Evolutionary conservation across 495 filamentous ascomycete species (phyloP).

Genomic region (Podospora bellae-mahoneyi): DNA sequence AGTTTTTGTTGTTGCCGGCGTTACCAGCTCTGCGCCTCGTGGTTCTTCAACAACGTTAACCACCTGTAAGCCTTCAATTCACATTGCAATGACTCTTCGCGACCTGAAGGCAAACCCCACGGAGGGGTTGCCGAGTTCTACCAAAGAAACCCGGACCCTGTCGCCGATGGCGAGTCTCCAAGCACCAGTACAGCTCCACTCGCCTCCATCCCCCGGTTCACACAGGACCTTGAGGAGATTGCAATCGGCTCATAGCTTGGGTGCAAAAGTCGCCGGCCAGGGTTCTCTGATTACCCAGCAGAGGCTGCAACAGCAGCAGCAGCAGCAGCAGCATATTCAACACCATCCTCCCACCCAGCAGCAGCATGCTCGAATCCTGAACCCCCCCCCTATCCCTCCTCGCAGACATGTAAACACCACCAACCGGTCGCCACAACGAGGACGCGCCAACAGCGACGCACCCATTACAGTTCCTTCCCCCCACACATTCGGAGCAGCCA

Average conservation of each 20-base stretch:
- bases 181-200: conserved; percentile 31
- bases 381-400: conserved; percentile 17
- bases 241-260: conserved; percentile 56
- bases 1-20: background rate
- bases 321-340: conserved; percentile 22
- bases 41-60: background rate
- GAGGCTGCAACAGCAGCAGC: conserved; percentile 35
- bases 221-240: conserved; percentile 53
- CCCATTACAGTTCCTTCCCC: conserved; percentile 26
- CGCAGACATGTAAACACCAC: conserved; percentile 36
- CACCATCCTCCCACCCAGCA: conserved; percentile 23
- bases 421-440: conserved; percentile 54
- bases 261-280: conserved; percentile 38
- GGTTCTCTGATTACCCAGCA: conserved; percentile 56
- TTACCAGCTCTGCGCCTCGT: background rate
- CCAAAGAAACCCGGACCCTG: conserved; percentile 31
- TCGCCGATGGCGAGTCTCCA: conserved; percentile 20
- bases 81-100: conserved; percentile 23
- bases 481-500: conserved; percentile 32
- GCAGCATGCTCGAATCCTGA: conserved; percentile 12
- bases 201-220: conserved; percentile 31
- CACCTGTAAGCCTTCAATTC: background rate
- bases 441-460: conserved; percentile 73
- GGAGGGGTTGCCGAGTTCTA: conserved; percentile 40
- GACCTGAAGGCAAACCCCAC: conserved; percentile 16